Evolutionary conservation across 148 eudicot species (phyloP), one percentile per base, ranked within the genome.

Genomic region (Fagopyrum homotropicum): DNA sequence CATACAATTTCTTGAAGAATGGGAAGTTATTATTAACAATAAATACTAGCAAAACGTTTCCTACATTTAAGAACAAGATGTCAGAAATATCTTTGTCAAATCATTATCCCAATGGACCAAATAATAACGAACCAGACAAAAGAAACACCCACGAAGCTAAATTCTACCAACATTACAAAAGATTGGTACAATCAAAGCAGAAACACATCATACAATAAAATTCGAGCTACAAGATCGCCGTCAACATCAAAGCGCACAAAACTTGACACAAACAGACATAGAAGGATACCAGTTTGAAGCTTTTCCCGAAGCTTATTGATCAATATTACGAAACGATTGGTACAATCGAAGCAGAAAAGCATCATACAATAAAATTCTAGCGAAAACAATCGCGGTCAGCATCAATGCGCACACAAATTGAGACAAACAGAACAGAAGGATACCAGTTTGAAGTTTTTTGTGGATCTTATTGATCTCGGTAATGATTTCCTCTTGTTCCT

Each of bases 301-400:
- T 87, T 91, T 84, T 91, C 88, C 75, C 91, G 97, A 74, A 93
- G 55, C 83, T 91, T 91, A 70, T 93, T 91, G 87, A 93, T 93
- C 57, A 35, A 35, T 35, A 35, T 35, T 35, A 35, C 40, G 15
- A 35, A 22, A 66, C 6, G 4, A 63, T 63, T 29, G 45, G 69
- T 63, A 66, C 9, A 35, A 17, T 22, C 52, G 57, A 52, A 52
- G 47, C 72, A 68, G 46, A 69, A 69, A 14, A 16, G 70, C 70
- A 61, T 30, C 9, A 19, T 61, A 11, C 45, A 40, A 68, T 35
- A 40, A 45, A 16, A 40, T 40, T 43, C 16, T 43, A 77, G 70
- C 59, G 43, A 47, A 69, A 51, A 12, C 68, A 26, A 19, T 68
- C 56, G 29, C 45, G 17, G 44, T 40, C 26, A 75, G 54, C 70